These are phyloP conservation scores for Apiospora arundinis DNA, from an alignment of 2,329 filamentous ascomycete genomes.

Conservation along the genomic window DNA sequence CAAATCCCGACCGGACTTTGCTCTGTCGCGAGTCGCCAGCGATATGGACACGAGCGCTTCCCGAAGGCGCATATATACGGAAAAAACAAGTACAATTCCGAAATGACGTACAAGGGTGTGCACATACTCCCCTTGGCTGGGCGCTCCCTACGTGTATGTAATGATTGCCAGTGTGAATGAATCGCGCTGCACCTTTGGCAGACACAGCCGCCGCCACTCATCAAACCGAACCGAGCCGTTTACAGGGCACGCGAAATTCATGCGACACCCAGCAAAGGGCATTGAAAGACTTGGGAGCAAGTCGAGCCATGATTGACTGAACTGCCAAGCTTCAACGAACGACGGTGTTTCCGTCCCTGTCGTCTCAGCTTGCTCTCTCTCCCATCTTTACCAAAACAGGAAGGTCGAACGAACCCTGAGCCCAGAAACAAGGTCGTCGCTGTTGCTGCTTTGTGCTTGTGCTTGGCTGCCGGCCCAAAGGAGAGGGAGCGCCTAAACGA, in stretches of 20 bases:
- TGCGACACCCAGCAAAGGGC: too few species aligned
- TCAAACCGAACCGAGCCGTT: too few species aligned
- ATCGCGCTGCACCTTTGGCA: background rate
- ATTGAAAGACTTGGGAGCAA: too few species aligned
- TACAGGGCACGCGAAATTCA: too few species aligned
- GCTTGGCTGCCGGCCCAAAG: background rate
- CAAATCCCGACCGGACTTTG: background rate
- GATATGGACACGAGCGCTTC: background rate
- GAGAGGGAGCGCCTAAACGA: conserved; percentile 1
- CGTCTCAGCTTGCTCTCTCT: background rate
- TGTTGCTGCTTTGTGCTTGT: background rate
- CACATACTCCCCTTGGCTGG: too few species aligned
- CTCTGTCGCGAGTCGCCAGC: background rate
- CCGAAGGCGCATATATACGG: background rate
- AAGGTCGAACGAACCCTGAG: background rate
- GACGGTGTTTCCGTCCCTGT: background rate
- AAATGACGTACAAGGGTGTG: conserved; percentile 2
- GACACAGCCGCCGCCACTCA: background rate
- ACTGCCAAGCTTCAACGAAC: background rate
- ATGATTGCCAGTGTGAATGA: background rate
- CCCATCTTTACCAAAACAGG: background rate
- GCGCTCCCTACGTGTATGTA: too few species aligned
- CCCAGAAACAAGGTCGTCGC: background rate
- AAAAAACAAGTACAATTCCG: background rate
- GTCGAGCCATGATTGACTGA: background rate